phyloP scores from a whole-genome alignment of 2,329 filamentous ascomycete species.

The Fusarium keratoplasticum region DNA sequence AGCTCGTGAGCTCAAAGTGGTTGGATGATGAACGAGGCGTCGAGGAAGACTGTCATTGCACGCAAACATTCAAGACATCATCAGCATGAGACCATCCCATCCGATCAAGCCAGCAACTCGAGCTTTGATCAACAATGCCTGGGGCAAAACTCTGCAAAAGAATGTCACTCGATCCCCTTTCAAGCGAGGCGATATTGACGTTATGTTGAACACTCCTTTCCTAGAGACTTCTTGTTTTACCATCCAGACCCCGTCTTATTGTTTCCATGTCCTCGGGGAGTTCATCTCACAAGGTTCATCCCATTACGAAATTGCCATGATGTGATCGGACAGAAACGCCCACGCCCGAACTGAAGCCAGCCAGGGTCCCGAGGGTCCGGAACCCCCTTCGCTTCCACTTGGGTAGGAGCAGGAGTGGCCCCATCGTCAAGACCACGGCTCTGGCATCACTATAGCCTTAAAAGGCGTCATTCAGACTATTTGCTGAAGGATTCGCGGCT shows the following conservation, averaged over 20 bases:
- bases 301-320: conserved; percentile 7
- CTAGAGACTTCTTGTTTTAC: neutral
- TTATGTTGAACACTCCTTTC: neutral
- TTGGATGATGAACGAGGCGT: conserved; percentile 9
- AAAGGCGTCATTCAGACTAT: conserved; percentile 36
- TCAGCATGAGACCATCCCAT: neutral
- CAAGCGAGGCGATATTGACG: neutral
- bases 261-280: conserved; percentile 10
- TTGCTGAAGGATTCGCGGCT: conserved; percentile 17
- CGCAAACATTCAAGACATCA: neutral
- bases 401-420: conserved; percentile 17
- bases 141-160: neutral
- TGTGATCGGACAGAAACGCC: conserved; percentile 1
- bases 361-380: conserved; percentile 11
- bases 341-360: neutral
- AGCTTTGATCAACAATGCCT: neutral
- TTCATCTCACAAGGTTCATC: conserved; percentile 11
- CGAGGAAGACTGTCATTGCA: neutral
- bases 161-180: conserved; percentile 8
- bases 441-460: conserved; percentile 34
- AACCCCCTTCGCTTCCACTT: neutral
- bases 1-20: neutral
- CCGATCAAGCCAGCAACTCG: neutral
- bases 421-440: conserved; percentile 4
- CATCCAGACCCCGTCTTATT: neutral